Percentiles rank a stretch among this genome's conserved stretches.
phyloP scores from a whole-genome alignment of 2,329 filamentous ascomycete species.

The Fusarium brachygibbosum region DNA sequence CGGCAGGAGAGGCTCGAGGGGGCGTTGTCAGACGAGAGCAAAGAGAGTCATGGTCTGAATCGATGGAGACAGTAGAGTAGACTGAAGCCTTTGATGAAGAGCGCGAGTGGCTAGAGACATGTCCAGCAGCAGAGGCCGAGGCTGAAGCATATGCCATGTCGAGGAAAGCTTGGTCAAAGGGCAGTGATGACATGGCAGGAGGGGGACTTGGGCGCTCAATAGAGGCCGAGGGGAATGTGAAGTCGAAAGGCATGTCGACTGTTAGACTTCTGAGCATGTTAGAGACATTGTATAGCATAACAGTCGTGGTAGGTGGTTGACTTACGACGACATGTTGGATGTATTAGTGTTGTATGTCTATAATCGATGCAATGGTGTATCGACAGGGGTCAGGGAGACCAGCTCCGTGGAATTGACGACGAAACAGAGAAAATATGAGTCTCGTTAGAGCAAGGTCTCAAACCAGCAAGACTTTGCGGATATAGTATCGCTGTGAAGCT shows the following conservation, averaged over 20 bases:
- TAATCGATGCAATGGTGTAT: conserved; percentile 28
- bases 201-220: conserved; percentile 52
- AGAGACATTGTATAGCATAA: conserved; percentile 27
- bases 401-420: conserved; percentile 38
- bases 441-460: conserved; percentile 18
- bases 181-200: conserved; percentile 55
- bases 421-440: conserved; percentile 28
- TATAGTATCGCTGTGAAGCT: conserved; percentile 38
- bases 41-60: conserved; percentile 72
- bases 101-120: conserved; percentile 67
- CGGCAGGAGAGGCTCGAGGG: conserved; percentile 73
- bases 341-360: conserved; percentile 44
- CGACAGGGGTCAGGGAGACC: conserved; percentile 42
- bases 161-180: conserved; percentile 69
- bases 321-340: conserved; percentile 54
- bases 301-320: conserved; percentile 14
- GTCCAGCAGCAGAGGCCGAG: conserved; percentile 42
- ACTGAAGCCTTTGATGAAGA: conserved; percentile 75
- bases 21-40: conserved; percentile 78
- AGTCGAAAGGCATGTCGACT: conserved; percentile 73
- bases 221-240: conserved; percentile 63
- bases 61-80: conserved; percentile 71
- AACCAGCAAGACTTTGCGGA: conserved; percentile 15
- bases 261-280: conserved; percentile 63
- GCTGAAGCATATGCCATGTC: conserved; percentile 62